A percentile compares a stretch with the other conserved stretches of the same genome.
phyloP scores from a whole-genome alignment of 768 basidiomycete species.

The Auriculariales sp. region DNA sequence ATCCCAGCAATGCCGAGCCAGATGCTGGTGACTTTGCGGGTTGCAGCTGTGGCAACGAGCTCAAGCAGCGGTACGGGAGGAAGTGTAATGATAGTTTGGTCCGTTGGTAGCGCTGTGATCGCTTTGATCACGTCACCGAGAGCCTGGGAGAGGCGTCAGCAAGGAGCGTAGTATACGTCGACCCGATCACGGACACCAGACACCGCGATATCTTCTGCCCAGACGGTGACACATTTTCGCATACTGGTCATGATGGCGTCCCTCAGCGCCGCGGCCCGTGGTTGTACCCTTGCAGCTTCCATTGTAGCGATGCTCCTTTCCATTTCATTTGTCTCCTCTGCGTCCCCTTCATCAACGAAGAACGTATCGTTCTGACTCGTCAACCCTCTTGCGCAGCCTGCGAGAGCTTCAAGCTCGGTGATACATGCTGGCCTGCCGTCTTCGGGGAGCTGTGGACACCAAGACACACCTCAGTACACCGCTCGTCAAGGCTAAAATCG shows the following conservation, averaged over 20 bases:
- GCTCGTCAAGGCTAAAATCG: too few relatives aligned
- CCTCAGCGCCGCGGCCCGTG: constrained; percentile 45
- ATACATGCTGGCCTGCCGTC: constrained; percentile 54
- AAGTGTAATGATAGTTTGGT: constrained; percentile 66
- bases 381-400: constrained; percentile 78
- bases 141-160: constrained; percentile 27
- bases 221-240: constrained; percentile 47
- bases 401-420: constrained; percentile 63
- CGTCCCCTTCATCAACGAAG: constrained; percentile 40
- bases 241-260: constrained; percentile 50
- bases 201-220: constrained; percentile 67
- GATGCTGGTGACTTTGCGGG: constrained; percentile 57
- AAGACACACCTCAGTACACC: too few relatives aligned
- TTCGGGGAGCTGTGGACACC: constrained; percentile 41
- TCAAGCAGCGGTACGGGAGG: constrained; percentile 72
- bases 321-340: constrained; percentile 32
- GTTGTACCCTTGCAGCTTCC: constrained; percentile 47
- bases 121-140: constrained; percentile 76
- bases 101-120: constrained; percentile 66
- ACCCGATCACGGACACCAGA: constrained; percentile 43
- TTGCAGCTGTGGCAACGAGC: constrained; percentile 56
- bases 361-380: constrained; percentile 62
- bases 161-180: neutral
- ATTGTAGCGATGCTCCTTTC: too few relatives aligned
- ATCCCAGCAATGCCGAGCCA: constrained; percentile 80